Evolutionary conservation across 768 basidiomycete genomes (phyloP), one percentile per base, ranked within the genome.

Genomic region (Termitomyces heimii): DNA sequence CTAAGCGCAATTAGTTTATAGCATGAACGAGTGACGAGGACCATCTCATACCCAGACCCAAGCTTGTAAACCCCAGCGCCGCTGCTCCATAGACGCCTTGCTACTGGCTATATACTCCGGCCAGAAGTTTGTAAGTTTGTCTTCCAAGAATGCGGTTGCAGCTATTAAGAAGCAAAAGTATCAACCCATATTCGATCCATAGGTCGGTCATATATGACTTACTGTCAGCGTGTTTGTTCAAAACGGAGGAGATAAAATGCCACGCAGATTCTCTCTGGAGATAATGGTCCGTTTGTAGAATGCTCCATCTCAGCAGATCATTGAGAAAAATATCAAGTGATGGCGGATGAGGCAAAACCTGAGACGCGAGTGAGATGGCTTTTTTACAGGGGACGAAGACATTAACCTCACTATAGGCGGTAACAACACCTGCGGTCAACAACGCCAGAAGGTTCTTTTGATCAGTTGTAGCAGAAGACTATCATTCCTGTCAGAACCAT

Each of bases 141-240:
- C 56, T 54, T 69, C 66, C 69, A 77, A 67, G 60, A 88, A 86
- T 0, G 64, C 56, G 0, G 70, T 65, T 7, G 83, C 63, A 47
- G 79, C 87, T 88, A 51, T 16, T 20, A 32, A 39, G 12, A 14
- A 34, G 34, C 29, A 35, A 37, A 12, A 13, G 29, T 28, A 28
- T 29, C 12, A 10, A 56, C 48, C n/a, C 26, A 46, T 20, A n/a
- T 24, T 26, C 10, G 4, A 39, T 20, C 48, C 9, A 4, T 16
- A 6, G n/a, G 12, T n/a, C 14, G 51, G 12, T 7, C 18, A 54
- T 53, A 32, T 4, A 22, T 22, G 44, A 62, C 79, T 60, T 48
- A 93, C 94, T 84, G 40, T 84, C 78, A 10, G 77, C 75, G 37
- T 84, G 82, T 69, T 94, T 92, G 68, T 98, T 97, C 28, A 94